Evolutionary conservation across 805 yeast genomes (phyloP), one percentile per base, ranked within the genome.

Genomic region (Trichomonascus vanleenenianus): DNA sequence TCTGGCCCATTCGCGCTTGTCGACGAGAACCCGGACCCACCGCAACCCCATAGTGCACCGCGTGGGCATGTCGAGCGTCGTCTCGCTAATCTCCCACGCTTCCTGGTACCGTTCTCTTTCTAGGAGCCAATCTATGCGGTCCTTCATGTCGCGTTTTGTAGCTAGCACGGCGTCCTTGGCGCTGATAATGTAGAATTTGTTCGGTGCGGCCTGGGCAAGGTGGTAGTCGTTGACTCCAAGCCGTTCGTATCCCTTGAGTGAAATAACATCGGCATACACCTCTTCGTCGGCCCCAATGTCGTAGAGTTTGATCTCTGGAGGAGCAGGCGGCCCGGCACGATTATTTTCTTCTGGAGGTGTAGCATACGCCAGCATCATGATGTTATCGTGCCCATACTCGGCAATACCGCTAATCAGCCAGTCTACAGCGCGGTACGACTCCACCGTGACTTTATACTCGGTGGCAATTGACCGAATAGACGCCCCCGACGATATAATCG

Each of bases 101-200:
- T 79, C 79, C 14, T 70, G 63, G 55, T 64, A 85, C 44, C 68
- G 62, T 1, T 72, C 71, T 33, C 68, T 74, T 1, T 77, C 77
- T 2, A 78, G 48, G 48, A 71, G 82, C 96, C 97, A 91, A 3
- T 77, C 67, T 39, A 81, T 73, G 48, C 82, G 76, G 59, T 89
- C 97, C 25, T 67, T 62, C 19, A 83, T 63, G 44, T 78, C 79
- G n/a, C 84, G 70, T 50, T 82, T 86, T 53, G 81, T 75, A 0
- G 88, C 87, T 12, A 79, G 67, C 1, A 91, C 83, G 1, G 82
- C 91, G 63, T 88, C 97, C 40, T 77, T 75, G 0, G 96, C 86
- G 57, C 91, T 79, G 3, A 91, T 70, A 15, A 93, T 68, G 55
- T 73, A 84, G 67, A 83, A 86, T 45, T 71, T 68, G 37, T 31